Evolutionary conservation across 768 basidiomycete genomes (phyloP).

Genomic region (Amanita molliuscula): DNA sequence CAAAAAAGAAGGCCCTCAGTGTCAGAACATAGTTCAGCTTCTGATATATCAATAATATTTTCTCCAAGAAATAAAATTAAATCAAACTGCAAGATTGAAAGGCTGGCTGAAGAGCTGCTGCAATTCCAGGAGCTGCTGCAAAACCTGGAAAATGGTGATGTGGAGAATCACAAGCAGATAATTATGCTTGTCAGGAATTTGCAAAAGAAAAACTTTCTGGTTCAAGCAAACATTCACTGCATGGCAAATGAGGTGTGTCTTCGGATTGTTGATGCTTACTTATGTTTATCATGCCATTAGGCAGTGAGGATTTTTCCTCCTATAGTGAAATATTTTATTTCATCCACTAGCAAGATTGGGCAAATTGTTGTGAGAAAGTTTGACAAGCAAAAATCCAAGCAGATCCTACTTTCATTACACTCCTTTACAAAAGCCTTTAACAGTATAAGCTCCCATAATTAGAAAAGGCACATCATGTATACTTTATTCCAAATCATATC

Average conservation of each 20-base stretch:
- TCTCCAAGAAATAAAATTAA: neutral
- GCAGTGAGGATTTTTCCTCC: neutral
- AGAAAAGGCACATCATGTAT: too few relatives aligned
- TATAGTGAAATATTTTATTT: too few relatives aligned
- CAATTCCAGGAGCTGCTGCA: neutral
- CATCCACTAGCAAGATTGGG: too few relatives aligned
- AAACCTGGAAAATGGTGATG: neutral
- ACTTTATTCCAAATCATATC: too few relatives aligned
- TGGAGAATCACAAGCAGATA: neutral
- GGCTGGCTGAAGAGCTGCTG: neutral
- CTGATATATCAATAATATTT: neutral
- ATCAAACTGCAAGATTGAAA: neutral
- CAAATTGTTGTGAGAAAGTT: too few relatives aligned
- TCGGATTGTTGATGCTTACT: neutral
- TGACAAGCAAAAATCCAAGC: too few relatives aligned
- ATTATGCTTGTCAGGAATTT: neutral
- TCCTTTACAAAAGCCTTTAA: too few relatives aligned
- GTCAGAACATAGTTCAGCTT: neutral
- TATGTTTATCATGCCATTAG: neutral
- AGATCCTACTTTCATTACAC: too few relatives aligned
- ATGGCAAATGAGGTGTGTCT: neutral
- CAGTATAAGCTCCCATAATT: too few relatives aligned
- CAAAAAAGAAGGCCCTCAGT: neutral
- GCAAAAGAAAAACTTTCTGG: neutral
- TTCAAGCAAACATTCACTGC: neutral